Evolutionary conservation across 2,329 filamentous ascomycete species (phyloP), one percentile per base, ranked within the genome.

Genomic region (Phyllosticta citrichinensis): DNA sequence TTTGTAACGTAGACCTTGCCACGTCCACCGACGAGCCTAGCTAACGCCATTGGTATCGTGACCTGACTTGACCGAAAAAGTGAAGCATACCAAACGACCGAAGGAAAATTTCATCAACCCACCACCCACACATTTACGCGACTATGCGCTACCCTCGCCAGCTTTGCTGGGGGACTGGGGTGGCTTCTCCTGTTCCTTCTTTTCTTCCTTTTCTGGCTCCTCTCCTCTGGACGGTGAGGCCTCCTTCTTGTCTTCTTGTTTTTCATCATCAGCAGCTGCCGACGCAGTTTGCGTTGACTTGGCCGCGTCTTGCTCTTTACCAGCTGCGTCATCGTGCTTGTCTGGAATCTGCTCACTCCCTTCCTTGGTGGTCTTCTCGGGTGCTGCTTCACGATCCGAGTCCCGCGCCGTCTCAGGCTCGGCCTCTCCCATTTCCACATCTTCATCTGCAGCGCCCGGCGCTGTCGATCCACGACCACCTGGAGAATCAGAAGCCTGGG

Each of bases 361-460:
- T n/a, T 47, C 17, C 40, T 47, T 47, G 6, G 40, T n/a, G n/a
- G 2, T 17, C n/a, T 47, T 47, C 17, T 47, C 40, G 27, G 27
- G 6, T 30, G 27, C 27, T 5, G 27, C 27, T 10, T 30, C 27
- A 47, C 14, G 40, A 47, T 47, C 40, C 14, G 40, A 47, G 5
- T 47, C 40, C 14, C 40, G 40, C n/a, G 14, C 40, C 2, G 40
- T 47, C 40, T 47, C 61, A 10, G 60, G 56, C 56, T 55, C 55
- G 17, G 56, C 61, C 33, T 62, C 61, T 12, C 54, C 53, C 61
- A 62, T 62, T 22, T 62, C 61, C 1, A 62, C 40, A 17, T 62
- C 61, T 24, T 59, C 56, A 8, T 55, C 56, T 19, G 55, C 61
- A 9, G 56, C 56, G 14, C 53, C 58, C 9, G 56, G 27, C 22